Evolutionary conservation across 1,284 basidiomycete species (phyloP).

Genomic region (Rhodofomes roseus): DNA sequence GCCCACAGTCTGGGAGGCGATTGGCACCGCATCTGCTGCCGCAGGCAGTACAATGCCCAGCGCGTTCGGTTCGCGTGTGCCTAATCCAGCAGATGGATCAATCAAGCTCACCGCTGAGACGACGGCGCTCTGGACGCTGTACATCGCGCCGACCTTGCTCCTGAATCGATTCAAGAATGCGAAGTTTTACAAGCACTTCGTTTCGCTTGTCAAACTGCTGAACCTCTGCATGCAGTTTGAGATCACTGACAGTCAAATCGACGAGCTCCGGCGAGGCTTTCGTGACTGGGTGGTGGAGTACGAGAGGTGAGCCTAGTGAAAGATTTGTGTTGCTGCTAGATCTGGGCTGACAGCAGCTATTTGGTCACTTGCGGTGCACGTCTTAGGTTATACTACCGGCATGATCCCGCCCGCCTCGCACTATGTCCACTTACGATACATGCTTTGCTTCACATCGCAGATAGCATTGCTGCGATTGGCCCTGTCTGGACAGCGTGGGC

Average conservation of each 20-base stretch:
- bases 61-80: constrained; percentile 32
- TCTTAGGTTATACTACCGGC: constrained; percentile 34
- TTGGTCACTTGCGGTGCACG: too few species aligned
- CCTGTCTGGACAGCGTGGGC: constrained; percentile 37
- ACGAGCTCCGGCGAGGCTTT: constrained; percentile 29
- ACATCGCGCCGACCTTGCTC: constrained; percentile 38
- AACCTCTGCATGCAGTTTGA: constrained; percentile 38
- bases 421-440: constrained; percentile 34
- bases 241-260: constrained; percentile 30
- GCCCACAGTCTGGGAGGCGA: constrained; percentile 32
- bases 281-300: constrained; percentile 40
- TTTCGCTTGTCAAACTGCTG: constrained; percentile 35
- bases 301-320: constrained; percentile 30
- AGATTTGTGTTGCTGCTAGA: not conserved
- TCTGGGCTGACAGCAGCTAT: not conserved
- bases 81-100: constrained; percentile 33
- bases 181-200: constrained; percentile 39
- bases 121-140: constrained; percentile 35
- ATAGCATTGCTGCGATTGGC: constrained; percentile 29
- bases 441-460: constrained; percentile 32
- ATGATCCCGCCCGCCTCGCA: constrained; percentile 22
- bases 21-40: constrained; percentile 31
- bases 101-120: constrained; percentile 25
- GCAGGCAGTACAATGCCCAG: constrained; percentile 34
- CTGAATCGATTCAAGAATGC: constrained; percentile 20